Evolutionary conservation across 495 filamentous ascomycete species (phyloP).

Genomic region (Entonaema liquescens): DNA sequence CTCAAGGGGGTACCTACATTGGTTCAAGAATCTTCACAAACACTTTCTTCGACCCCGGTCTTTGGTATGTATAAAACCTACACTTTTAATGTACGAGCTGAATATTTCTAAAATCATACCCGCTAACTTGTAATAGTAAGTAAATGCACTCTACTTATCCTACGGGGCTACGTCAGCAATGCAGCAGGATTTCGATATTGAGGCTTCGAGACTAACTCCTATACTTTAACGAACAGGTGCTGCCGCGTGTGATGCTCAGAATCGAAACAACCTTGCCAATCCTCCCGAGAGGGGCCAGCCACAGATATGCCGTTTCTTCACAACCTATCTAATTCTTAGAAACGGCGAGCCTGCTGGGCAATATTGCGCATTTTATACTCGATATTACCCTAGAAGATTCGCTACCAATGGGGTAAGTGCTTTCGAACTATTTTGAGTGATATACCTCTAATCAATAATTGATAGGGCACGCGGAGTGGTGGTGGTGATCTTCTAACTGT

Average conservation of each 20-base stretch:
- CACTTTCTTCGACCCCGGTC: slow-evolving; percentile 49
- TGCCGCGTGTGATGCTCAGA: slow-evolving; percentile 53
- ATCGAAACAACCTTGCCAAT: slow-evolving; percentile 47
- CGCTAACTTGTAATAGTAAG: background rate
- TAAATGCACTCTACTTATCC: background rate
- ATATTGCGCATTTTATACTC: slow-evolving; percentile 42
- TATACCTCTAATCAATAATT: background rate
- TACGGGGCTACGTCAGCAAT: background rate
- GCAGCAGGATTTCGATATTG: background rate
- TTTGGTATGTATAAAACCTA: slow-evolving; percentile 26
- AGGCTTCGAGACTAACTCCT: background rate
- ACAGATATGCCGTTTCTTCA: slow-evolving; percentile 59
- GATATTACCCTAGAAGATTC: slow-evolving; percentile 17
- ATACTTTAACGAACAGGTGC: slow-evolving; percentile 36
- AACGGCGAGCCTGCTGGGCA: slow-evolving; percentile 46
- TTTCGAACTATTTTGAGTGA: background rate
- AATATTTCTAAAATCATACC: background rate
- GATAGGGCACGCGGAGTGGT: slow-evolving; percentile 13
- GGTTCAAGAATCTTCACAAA: slow-evolving; percentile 53
- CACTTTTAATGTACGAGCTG: background rate
- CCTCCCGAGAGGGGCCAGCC: slow-evolving; percentile 42
- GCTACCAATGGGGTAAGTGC: slow-evolving; percentile 42
- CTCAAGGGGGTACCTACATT: slow-evolving; percentile 49
- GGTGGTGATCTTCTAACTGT: slow-evolving; percentile 7
- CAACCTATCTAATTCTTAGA: slow-evolving; percentile 55